Evolutionary conservation across 2,329 filamentous ascomycete species (phyloP), one percentile per base, ranked within the genome.

Genomic region (Fusarium nygamai): DNA sequence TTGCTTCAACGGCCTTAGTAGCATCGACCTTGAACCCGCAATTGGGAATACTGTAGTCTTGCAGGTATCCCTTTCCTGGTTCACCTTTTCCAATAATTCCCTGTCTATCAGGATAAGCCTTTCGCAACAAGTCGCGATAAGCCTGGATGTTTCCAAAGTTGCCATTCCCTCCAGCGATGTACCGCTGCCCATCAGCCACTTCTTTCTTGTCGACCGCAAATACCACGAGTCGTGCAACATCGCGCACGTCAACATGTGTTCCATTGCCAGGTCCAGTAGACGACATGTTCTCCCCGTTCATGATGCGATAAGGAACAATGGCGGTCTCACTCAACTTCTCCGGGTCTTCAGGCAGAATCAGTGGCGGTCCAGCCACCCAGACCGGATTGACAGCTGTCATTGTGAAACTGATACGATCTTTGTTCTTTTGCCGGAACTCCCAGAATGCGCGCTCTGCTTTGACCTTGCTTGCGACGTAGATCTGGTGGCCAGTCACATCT

Each of bases 281-380:
- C 1, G 67, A 36, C 67, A 70, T 44, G 3, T 69, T 38, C 6
- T 69, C 29, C 0, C 67, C 67, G 11, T 69, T 70, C 58, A 70
- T 47, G 6, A 69, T 69, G 6, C 65, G 65, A 51, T 70, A 70
- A 2, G 65, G 24, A 7, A 70, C 41, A 5, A 70, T 54, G 19
- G 67, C 67, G 22, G 65, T 69, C 34, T 70, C 65, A 43, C 67
- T 70, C 39, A 70, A 41, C 46, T 69, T 70, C 24, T 69, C 59
- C 0, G 67, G 67, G 20, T 70, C 59, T 1, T 69, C 19, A 2
- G 67, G 65, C 2, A 70, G 6, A 22, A 70, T 59, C 17, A 70
- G 27, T 1, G 67, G 67, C 3, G 65, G 67, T 1, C 67, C 67
- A 10, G 59, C 44, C 1, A 70, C 67, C 67, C 67, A 70, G 10